Evolutionary conservation across 1,139 yeast species (phyloP).

Genomic region (Sugiyamaella pinicola): DNA sequence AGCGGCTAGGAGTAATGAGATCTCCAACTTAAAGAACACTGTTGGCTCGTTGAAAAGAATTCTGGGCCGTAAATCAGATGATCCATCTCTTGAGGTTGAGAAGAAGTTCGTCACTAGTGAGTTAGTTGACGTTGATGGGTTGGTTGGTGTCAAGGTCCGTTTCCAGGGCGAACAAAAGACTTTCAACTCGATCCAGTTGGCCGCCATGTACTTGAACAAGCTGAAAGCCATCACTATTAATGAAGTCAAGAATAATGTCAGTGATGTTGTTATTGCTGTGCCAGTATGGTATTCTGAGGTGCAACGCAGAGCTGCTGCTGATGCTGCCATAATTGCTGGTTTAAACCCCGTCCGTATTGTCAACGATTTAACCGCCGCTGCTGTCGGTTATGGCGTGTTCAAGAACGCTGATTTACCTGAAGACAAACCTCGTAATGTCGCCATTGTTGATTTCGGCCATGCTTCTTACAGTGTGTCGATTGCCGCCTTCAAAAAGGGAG

Average conservation of each 20-base stretch:
- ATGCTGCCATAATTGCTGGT: constrained; percentile 95
- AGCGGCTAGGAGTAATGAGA: constrained; percentile 92
- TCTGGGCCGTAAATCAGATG: constrained; percentile 72
- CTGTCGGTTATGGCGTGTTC: constrained; percentile 98
- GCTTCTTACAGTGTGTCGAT: constrained; percentile 90
- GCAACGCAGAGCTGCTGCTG: constrained; percentile 95
- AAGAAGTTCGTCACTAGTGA: constrained; percentile 70
- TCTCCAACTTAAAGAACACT: constrained; percentile 93
- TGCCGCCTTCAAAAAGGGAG: constrained; percentile 94
- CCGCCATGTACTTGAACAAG: constrained; percentile 94
- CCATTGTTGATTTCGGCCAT: constrained; percentile 95
- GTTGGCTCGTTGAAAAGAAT: constrained; percentile 92
- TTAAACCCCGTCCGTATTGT: constrained; percentile 97
- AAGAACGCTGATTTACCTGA: constrained; percentile 86
- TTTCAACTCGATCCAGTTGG: constrained; percentile 85
- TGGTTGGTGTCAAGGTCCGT: constrained; percentile 82
- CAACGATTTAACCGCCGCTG: constrained; percentile 97
- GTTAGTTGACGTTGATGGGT: constrained; percentile 69
- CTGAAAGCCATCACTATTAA: constrained; percentile 75
- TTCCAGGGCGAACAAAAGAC: constrained; percentile 76
- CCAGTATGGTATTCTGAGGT: constrained; percentile 97
- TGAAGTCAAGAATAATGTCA: constrained; percentile 72
- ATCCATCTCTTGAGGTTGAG: constrained; percentile 80
- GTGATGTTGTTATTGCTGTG: constrained; percentile 90
- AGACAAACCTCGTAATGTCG: constrained; percentile 86